phyloP scores from a whole-genome alignment of 2,329 filamentous ascomycete species.

The Tolypocladium pustulatum region DNA sequence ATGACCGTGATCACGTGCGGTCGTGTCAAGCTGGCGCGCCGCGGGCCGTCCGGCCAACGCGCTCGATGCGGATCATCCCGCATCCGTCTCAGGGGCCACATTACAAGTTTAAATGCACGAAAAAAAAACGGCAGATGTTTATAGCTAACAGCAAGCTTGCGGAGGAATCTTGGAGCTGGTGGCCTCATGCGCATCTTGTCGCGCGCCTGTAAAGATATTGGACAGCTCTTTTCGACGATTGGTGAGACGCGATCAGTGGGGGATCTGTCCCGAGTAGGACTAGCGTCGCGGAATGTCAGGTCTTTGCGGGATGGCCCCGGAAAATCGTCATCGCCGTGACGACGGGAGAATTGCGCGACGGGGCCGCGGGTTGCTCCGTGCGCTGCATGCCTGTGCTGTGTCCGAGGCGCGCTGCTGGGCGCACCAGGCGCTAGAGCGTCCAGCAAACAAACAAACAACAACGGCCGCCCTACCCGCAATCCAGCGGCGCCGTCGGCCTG shows the following conservation, averaged over 20 bases:
- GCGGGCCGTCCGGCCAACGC: not conserved
- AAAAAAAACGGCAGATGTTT: not conserved
- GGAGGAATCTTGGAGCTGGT: not conserved
- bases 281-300: constrained; percentile 1
- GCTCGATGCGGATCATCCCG: not conserved
- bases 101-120: too few species aligned
- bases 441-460: constrained; percentile 22
- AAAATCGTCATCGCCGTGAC: constrained; percentile 23
- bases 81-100: not conserved
- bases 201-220: not conserved
- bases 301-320: constrained; percentile 4
- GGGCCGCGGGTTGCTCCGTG: constrained; percentile 11
- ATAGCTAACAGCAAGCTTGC: too few species aligned
- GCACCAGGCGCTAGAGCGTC: constrained; percentile 4
- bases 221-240: not conserved
- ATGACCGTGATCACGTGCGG: not conserved
- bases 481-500: not conserved
- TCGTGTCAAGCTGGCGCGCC: not conserved
- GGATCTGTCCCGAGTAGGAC: not conserved
- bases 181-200: not conserved
- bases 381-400: constrained; percentile 8
- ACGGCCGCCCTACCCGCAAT: not conserved
- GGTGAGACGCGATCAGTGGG: constrained; percentile 9
- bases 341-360: constrained; percentile 12
- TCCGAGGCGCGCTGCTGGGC: not conserved